Conservation (phyloP, 106 monocot genomes). For the Acorus calamus region DNA sequence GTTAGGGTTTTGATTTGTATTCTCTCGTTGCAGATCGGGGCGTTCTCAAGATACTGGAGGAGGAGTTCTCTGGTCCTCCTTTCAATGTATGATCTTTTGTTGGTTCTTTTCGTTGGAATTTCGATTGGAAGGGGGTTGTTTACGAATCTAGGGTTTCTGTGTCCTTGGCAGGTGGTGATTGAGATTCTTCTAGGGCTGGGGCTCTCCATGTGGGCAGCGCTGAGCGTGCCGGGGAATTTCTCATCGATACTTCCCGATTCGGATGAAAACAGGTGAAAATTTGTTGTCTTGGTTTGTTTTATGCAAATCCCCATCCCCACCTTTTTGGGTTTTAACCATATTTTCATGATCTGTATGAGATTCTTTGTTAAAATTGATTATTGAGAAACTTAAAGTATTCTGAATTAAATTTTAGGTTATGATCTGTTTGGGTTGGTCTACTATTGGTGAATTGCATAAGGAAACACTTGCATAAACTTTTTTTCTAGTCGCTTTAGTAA, state of each 20-base stretch:
- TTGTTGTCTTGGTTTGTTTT: neutral
- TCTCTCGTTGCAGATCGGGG: conserved; percentile 45
- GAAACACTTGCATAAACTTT: no score
- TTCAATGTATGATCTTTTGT: conserved; percentile 29
- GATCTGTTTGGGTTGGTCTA: no score
- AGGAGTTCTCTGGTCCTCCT: conserved; percentile 74
- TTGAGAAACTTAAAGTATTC: no score
- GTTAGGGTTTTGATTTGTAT: neutral
- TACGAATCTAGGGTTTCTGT: neutral
- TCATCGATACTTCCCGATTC: conserved; percentile 72
- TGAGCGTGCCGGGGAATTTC: conserved; percentile 70
- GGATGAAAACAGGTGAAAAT: conserved; percentile 78
- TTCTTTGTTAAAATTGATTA: no score
- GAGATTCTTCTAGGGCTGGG: conserved; percentile 63
- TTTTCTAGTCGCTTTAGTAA: no score
- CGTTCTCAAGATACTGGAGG: conserved; percentile 81
- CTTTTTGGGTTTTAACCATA: neutral
- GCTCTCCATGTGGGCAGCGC: conserved; percentile 63
- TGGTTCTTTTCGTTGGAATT: neutral
- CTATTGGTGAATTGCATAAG: no score
- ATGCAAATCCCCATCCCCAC: neutral
- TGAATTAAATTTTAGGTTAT: no score
- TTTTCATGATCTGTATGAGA: neutral
- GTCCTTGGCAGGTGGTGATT: conserved; percentile 37
- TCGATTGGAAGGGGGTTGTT: neutral